Base-by-base conservation (phyloP, 2,329 filamentous ascomycete genomes). In the Tolypocladium nubicola region DNA sequence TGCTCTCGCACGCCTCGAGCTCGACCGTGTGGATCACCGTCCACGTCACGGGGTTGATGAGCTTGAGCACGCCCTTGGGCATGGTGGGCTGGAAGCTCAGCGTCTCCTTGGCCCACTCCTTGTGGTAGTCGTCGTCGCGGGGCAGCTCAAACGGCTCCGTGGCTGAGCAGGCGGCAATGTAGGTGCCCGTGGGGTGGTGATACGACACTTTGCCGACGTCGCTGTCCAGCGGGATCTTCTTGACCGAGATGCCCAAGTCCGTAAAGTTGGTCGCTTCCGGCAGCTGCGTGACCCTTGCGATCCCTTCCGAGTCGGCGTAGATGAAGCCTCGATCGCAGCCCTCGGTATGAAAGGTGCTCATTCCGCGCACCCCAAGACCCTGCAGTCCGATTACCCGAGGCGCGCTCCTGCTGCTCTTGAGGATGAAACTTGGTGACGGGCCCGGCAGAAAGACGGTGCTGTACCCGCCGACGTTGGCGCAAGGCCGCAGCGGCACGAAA, bases 391-490 rank as follows among this genome's bases (percentile, higher is more conserved):
- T 72, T 16, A 96, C 81, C 62, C 84, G 85, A 0, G 93, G 91
- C 6, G 80, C 73, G 55, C 87, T 91, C 62, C 90, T 88, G 40
- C 90, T 82, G 53, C 90, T 90, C 66, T 89, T 95, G 49, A 97
- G 70, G 50, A 99, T 75, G 68, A 97, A 92, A 58, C 85, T 86
- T 0, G 93, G 88, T 0, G 90, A 90, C 4, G 80, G 72, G 0
- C 93, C 92, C 0, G 90, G 86, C 54, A 97, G 79, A 67, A 96
- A 94, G 1, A 97, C 86, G 1, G 88, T 82, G 66, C 84, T 87
- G 69, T 92, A 91, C 3, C 90, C 90, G 37, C 81, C 83, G n/a
- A 97, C 68, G 57, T 89, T 86, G 57, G 75, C 66, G 49, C 87
- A 79, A 1, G 76, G 73, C 2, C 81, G 76, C 43, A 91, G 74